Base-by-base conservation (phyloP, 2,329 filamentous ascomycete species). In the Xenosphaeropsis pyriputrescens region DNA sequence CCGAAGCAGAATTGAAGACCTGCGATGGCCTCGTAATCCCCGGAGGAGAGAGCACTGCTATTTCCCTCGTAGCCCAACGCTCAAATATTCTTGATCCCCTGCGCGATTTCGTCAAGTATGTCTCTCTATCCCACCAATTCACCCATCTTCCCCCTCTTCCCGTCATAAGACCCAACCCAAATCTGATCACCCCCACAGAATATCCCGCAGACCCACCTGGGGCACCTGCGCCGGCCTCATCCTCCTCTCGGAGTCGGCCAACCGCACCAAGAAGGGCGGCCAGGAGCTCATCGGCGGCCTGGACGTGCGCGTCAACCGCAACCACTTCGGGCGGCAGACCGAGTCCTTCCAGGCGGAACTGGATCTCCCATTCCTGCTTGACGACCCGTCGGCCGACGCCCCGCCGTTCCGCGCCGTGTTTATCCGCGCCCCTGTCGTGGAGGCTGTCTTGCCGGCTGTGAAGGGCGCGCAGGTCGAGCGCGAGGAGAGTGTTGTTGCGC, bases 171-270 rank as follows among this genome's bases (percentile, higher is more conserved):
- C 18, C 5, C 5, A 19, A 26, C 8, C 22, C 8, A 26, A 26
- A 6, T 26, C 22, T 26, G 22, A 26, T n/a, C n/a, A n/a, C 22
- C 8, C 45, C 8, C 5, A 5, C 22, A 89, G 84, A 52, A 64
- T 83, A 31, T 64, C 75, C 37, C 75, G 80, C 47, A 86, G 82
- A 49, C 88, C 88, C 9, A 84, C 82, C 17, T 98, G 89, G 89
- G 91, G 91, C 40, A 96, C 91, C 15, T 98, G 91, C 57, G 91
- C 91, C 11, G 91, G 91, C 8, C 70, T 96, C 40, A 95, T 98
- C 48, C 65, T 96, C 35, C 76, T 98, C 36, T 81, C 86, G 2
- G 83, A 94, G 52, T 77, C 81, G 41, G 89, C 86, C 36, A 93
- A 89, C 56, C 74, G 79, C 44, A 86, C 84, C 29, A 96, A 95